Conservation (phyloP, 73 alveolate genomes). For the Tetrahymena elliotti region DNA sequence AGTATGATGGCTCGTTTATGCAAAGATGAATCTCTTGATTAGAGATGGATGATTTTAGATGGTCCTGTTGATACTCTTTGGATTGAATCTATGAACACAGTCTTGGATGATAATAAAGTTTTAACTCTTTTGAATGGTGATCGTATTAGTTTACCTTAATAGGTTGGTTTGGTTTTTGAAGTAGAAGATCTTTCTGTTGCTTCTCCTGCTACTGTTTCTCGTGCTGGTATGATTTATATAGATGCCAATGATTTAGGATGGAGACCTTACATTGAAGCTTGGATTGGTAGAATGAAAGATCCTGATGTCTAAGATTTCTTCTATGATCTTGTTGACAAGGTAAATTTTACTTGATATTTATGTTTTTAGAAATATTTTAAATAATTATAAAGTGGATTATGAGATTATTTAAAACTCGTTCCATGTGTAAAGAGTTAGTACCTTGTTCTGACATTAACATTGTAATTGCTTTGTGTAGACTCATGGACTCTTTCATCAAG, state of each 20-base stretch:
- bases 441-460: constrained; percentile 74
- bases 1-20: constrained; percentile 90
- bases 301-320: constrained; percentile 51
- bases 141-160: constrained; percentile 91
- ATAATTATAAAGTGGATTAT: constrained; percentile 44
- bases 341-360: neutral
- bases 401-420: constrained; percentile 60
- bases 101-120: constrained; percentile 89
- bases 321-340: constrained; percentile 49
- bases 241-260: constrained; percentile 93
- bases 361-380: too few species aligned
- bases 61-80: constrained; percentile 99
- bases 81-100: constrained; percentile 99
- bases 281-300: constrained; percentile 75
- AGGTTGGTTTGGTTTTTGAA: constrained; percentile 84
- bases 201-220: constrained; percentile 99
- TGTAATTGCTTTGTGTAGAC: constrained; percentile 71
- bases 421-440: constrained; percentile 79
- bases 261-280: constrained; percentile 81
- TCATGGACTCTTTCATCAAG: constrained; percentile 68
- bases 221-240: constrained; percentile 98
- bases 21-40: constrained; percentile 80
- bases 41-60: constrained; percentile 97
- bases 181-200: constrained; percentile 96
- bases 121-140: constrained; percentile 96